Evolutionary conservation across 1,284 basidiomycete genomes (phyloP).

Genomic region (Pseudozyma sp.): DNA sequence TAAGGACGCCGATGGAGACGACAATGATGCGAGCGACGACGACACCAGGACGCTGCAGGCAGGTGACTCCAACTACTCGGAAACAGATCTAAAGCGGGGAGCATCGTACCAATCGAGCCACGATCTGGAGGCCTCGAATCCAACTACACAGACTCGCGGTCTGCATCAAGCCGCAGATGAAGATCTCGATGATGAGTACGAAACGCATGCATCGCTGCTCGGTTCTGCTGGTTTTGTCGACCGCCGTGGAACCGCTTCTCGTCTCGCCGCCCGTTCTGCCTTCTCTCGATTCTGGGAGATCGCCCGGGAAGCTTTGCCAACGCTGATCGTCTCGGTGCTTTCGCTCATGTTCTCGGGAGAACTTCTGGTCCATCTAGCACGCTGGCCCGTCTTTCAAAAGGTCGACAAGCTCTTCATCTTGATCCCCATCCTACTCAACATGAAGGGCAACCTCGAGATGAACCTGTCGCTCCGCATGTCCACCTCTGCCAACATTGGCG

Average conservation of each 20-base stretch:
- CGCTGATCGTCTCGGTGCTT: conserved; percentile 70
- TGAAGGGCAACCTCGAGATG: conserved; percentile 97
- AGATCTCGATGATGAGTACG: conserved; percentile 39
- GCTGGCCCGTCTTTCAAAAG: conserved; percentile 86
- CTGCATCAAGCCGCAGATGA: conserved; percentile 3
- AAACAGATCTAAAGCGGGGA: conserved; percentile 10
- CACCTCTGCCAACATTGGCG: conserved; percentile 79
- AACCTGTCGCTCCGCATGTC: conserved; percentile 74
- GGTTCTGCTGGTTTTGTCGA: conserved; percentile 44
- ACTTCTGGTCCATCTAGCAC: conserved; percentile 84
- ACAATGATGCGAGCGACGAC: conserved; percentile 14
- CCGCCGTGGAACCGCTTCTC: conserved; percentile 42
- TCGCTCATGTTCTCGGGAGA: conserved; percentile 85
- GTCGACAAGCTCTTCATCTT: conserved; percentile 96
- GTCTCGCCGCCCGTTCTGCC: conserved; percentile 26
- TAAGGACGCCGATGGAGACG: conserved; percentile 1
- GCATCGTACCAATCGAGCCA: not conserved
- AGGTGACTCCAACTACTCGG: conserved; percentile 28
- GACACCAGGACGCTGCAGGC: conserved; percentile 27
- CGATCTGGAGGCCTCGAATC: conserved; percentile 22
- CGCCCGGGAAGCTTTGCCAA: conserved; percentile 70
- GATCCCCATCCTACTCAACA: conserved; percentile 91
- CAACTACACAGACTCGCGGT: conserved; percentile 7
- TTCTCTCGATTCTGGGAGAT: conserved; percentile 57
- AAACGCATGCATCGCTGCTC: conserved; percentile 35